Base-by-base conservation (phyloP, 1,139 yeast genomes). In the Pneumocystis carinii region DNA sequence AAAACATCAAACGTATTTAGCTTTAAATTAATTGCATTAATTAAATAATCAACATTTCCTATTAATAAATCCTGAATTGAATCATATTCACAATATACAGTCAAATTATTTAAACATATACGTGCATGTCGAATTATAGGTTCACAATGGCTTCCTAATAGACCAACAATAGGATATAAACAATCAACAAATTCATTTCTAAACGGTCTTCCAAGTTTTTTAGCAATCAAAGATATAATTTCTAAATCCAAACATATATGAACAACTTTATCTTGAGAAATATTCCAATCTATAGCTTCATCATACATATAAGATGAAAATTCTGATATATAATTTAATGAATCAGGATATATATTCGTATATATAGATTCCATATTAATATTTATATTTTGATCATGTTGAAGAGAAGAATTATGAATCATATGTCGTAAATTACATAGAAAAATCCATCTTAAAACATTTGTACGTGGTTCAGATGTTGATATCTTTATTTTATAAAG, bases 11-110 rank as follows among this genome's bases (percentile, higher is more conserved):
- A 83, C 3, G 86, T 81, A 36, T 87, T 82, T 63, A 92, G 75
- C 67, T 81, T 82, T 57, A 83, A 74, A 7, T 95, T 85, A 19
- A 90, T 75, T 0, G 90, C 76, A 72, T 92, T 97, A 14, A 90
- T 75, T 35, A 92, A 73, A 71, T 90, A 90, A 70, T 90, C 97
- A 68, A 84, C 80, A 71, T 90, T 90, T 56, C 82, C 83, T 57
- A 79, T 70, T 2, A 92, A 77, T 67, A 90, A 70, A 1, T 73
- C 73, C 59, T 77, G 75, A 7, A 90, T 73, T 0, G 87, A 82
- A 0, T 83, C 83, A 62, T 79, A 73, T 67, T 85, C 86, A 59
- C 87, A 78, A 48, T 48, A 48, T 19, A 48, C 10, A 3, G 55
- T n/a, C 7, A 48, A 48, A 24, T 24, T 48, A 48, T 48, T 48